Conservation (phyloP, 768 basidiomycete genomes). For the Tubosaeta sp. region DNA sequence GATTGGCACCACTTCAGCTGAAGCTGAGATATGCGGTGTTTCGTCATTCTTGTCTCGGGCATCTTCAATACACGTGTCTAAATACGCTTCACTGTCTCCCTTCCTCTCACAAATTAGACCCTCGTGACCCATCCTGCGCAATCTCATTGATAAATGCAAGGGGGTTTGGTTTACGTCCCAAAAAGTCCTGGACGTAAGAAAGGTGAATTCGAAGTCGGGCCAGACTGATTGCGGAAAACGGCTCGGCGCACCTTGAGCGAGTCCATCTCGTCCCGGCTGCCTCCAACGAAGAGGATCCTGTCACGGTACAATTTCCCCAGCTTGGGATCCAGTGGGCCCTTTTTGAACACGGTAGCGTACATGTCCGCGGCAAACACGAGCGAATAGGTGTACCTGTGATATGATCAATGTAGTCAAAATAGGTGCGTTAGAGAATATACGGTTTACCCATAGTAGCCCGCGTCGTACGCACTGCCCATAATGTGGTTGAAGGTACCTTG, state of each 20-base stretch:
- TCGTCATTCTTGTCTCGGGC: no score
- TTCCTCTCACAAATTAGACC: slow-evolving; percentile 3
- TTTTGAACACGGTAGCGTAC: slow-evolving; percentile 75
- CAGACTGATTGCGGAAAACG: no score
- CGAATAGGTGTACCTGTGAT: slow-evolving; percentile 62
- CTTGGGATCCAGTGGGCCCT: slow-evolving; percentile 65
- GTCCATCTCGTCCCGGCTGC: slow-evolving; percentile 72
- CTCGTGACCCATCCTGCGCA: slow-evolving; percentile 33
- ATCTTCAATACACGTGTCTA: no score
- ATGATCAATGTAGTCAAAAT: background rate
- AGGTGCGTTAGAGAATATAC: no score
- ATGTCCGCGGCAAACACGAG: slow-evolving; percentile 59
- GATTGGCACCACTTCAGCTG: no score
- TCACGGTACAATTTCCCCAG: slow-evolving; percentile 69
- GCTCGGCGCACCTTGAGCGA: slow-evolving; percentile 56
- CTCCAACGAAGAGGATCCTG: slow-evolving; percentile 66
- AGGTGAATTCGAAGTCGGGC: background rate
- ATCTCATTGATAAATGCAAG: slow-evolving; percentile 70
- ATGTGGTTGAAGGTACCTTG: slow-evolving; percentile 78
- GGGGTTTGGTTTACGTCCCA: slow-evolving; percentile 69
- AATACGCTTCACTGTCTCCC: no score
- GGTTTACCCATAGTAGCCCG: slow-evolving; percentile 58
- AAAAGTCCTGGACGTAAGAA: slow-evolving; percentile 52
- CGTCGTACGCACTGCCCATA: slow-evolving; percentile 61
- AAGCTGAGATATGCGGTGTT: no score